Evolutionary conservation across 805 yeast genomes (phyloP), one percentile per base, ranked within the genome.

Genomic region (Millerozyma acaciae): DNA sequence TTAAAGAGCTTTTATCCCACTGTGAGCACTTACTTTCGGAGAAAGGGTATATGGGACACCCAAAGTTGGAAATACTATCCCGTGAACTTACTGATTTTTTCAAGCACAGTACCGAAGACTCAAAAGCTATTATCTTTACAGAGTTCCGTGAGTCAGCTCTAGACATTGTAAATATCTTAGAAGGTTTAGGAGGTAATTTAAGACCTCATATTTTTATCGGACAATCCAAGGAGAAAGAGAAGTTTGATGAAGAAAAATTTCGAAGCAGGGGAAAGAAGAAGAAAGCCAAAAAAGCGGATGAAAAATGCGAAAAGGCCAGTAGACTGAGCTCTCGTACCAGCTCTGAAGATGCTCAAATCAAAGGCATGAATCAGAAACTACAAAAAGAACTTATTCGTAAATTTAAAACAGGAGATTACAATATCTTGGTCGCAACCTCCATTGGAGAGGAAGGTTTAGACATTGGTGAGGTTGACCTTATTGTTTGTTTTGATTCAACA

Each of bases 381-480:
- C 99, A 93, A 50, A 87, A 86, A 45, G 81, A 80, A 35, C 72
- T 86, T 8, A 80, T 93, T 18, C 71, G 72, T 19, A 68, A 79
- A 37, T 93, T 93, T 60, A 84, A 81, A 47, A 49, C 57, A 0
- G 96, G 95, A 6, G 67, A 58, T 1, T 75, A 76, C 48, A 94
- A 93, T 51, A 78, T 86, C 6, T 62, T 93, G 14, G 96, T 93
- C 5, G 96, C 97, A 4, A 93, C 99, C 0, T 88, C 96, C 0
- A 90, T 93, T 51, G 99, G 97, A 29, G 99, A 93, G 55, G 99
- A 93, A 66, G 99, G 99, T 28, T 70, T 93, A 43, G 98, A 93
- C 65, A 94, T 93, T 44, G 98, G 98, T 20, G 97, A 94, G 54
- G 99, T 93, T 33, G 98, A 93, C 57, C 55, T 93, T 47, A 90